Conservation (phyloP, 768 basidiomycete genomes). For the Trametes elegans region DNA sequence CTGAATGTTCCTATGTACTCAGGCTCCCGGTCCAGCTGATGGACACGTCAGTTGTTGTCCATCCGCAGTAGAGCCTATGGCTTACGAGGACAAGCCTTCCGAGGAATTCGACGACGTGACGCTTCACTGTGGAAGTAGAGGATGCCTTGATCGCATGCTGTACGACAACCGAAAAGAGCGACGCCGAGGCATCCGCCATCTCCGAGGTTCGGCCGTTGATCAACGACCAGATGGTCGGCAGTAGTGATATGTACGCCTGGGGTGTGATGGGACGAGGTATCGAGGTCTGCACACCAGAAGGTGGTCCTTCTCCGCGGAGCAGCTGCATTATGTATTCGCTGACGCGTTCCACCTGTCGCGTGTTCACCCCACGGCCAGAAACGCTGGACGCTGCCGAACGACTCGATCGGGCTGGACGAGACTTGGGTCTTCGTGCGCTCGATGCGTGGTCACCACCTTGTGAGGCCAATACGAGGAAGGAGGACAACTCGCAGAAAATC, state of each 20-base stretch:
- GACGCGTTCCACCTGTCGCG: conserved; percentile 47
- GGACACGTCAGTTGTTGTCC: no score
- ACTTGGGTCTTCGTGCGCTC: neutral
- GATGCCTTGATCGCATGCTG: conserved; percentile 62
- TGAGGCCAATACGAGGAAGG: conserved; percentile 50
- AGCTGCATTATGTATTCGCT: conserved; percentile 59
- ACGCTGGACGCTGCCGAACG: neutral
- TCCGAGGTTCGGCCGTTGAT: conserved; percentile 37
- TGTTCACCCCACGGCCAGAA: conserved; percentile 7
- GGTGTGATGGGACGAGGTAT: conserved; percentile 53
- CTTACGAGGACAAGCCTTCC: conserved; percentile 67
- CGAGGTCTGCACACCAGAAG: conserved; percentile 2
- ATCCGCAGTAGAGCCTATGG: neutral
- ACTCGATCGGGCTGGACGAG: neutral
- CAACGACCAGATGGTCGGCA: conserved; percentile 79
- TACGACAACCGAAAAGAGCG: conserved; percentile 53
- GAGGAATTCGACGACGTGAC: conserved; percentile 71
- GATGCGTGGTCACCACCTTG: conserved; percentile 2
- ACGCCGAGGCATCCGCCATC: conserved; percentile 21
- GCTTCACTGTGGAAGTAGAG: conserved; percentile 64
- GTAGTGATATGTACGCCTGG: conserved; percentile 58
- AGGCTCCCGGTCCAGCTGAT: conserved; percentile 58
- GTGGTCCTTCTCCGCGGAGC: conserved; percentile 47
- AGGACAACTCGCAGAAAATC: conserved; percentile 74
- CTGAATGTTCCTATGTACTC: conserved; percentile 52